Evolutionary conservation across 2,329 filamentous ascomycete species (phyloP).

Genomic region (Diatrype stigma): DNA sequence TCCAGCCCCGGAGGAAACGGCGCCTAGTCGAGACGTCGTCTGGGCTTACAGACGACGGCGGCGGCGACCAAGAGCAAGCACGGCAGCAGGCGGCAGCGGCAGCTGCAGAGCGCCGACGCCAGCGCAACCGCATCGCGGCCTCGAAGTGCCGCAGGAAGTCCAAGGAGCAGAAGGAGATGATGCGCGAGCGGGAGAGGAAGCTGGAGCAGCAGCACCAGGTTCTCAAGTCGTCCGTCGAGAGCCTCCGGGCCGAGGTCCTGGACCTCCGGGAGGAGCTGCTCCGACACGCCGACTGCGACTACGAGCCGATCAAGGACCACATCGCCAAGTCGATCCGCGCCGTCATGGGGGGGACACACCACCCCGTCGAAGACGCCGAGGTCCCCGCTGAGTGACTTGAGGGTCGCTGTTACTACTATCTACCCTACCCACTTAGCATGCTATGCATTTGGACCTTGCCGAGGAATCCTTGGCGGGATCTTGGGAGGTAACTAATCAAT

Average conservation of each 20-base stretch:
- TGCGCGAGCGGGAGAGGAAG: constrained; percentile 7
- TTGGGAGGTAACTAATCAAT: no score
- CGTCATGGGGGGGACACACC: not conserved
- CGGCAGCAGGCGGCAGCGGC: no score
- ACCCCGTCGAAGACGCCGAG: not conserved
- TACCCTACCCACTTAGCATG: no score
- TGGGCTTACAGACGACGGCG: no score
- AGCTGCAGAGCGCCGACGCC: constrained; percentile 1
- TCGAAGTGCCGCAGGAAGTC: constrained; percentile 16
- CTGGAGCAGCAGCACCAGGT: constrained; percentile 10
- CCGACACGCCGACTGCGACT: constrained; percentile 10
- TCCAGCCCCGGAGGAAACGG: not conserved
- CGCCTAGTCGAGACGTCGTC: not conserved
- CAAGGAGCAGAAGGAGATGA: constrained; percentile 9
- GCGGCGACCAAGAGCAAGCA: no score
- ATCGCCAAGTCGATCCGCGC: not conserved
- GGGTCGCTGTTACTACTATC: no score
- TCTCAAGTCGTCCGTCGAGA: constrained; percentile 7
- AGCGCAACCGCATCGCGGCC: constrained; percentile 13
- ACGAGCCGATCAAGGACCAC: constrained; percentile 5
- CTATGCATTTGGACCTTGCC: no score
- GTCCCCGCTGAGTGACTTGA: no score
- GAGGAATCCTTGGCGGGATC: no score
- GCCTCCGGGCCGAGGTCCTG: constrained; percentile 11
- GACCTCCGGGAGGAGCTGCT: constrained; percentile 11